Conservation (phyloP, 768 basidiomycete species). For the Gloeostereum incarnatum region DNA sequence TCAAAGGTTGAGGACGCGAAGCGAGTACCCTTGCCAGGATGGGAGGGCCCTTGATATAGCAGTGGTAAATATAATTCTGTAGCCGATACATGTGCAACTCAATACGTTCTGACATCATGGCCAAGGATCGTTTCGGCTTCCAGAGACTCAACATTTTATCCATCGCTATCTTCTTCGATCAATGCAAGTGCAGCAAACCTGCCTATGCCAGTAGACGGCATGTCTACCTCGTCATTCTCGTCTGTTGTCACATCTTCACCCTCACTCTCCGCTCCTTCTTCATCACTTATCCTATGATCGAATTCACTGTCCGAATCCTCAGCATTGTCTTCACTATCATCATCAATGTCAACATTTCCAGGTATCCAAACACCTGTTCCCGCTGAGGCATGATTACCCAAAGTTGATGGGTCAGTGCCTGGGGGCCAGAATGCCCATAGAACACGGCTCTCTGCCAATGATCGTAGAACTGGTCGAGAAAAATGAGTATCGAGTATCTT, state of each 20-base stretch:
- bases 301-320: conserved; percentile 17
- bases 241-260: background rate
- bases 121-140: no score
- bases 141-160: conserved; percentile 20
- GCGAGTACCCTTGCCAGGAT: conserved; percentile 15
- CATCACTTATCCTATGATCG: conserved; percentile 16
- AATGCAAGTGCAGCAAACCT: conserved; percentile 33
- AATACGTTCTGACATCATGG: no score
- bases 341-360: conserved; percentile 21
- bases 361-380: conserved; percentile 54
- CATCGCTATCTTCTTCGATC: conserved; percentile 21
- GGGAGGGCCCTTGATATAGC: no score
- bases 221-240: background rate
- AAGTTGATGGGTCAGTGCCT: conserved; percentile 19
- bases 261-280: conserved; percentile 18
- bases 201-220: conserved; percentile 10
- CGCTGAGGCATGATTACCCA: conserved; percentile 16
- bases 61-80: no score
- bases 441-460: conserved; percentile 75
- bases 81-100: no score
- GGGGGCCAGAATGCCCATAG: conserved; percentile 87
- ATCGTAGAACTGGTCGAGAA: conserved; percentile 52
- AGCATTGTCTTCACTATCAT: conserved; percentile 15
- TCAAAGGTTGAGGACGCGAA: conserved; percentile 49
- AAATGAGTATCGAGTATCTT: background rate